phyloP scores from a whole-genome alignment of 1,139 yeast genomes.

The Insectozyma bohioensis region DNA sequence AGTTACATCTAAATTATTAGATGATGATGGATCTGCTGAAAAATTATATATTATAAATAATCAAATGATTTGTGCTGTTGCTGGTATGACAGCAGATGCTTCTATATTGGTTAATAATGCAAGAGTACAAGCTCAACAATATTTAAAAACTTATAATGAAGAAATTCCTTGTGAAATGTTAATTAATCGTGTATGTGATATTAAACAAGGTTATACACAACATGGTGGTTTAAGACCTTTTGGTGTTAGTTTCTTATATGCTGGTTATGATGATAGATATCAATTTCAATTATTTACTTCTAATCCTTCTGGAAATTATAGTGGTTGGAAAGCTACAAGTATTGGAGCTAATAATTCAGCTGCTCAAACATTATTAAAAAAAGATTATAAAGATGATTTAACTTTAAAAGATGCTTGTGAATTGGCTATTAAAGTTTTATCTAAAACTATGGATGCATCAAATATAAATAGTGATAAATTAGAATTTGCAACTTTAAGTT shows the following conservation, averaged over 20 bases:
- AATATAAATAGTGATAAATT: slow-evolving; percentile 64
- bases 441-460: slow-evolving; percentile 92
- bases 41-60: slow-evolving; percentile 83
- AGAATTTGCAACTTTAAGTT: slow-evolving; percentile 76
- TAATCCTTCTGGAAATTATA: slow-evolving; percentile 95
- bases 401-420: slow-evolving; percentile 78
- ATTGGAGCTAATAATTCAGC: slow-evolving; percentile 97
- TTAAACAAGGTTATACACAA: slow-evolving; percentile 97
- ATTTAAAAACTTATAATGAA: slow-evolving; percentile 82
- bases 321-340: slow-evolving; percentile 98
- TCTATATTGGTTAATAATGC: slow-evolving; percentile 86
- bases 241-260: slow-evolving; percentile 94
- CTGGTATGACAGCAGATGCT: slow-evolving; percentile 98
- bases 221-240: slow-evolving; percentile 98
- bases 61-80: slow-evolving; percentile 90
- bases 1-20: slow-evolving; percentile 86
- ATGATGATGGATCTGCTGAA: slow-evolving; percentile 92
- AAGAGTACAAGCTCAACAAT: slow-evolving; percentile 80
- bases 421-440: slow-evolving; percentile 85
- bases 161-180: slow-evolving; percentile 89
- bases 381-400: slow-evolving; percentile 87
- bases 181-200: slow-evolving; percentile 86
- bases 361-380: slow-evolving; percentile 92
- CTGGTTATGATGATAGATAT: slow-evolving; percentile 90
- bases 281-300: slow-evolving; percentile 93